Conservation (phyloP, 805 yeast species). For the Starmerella geochares region DNA sequence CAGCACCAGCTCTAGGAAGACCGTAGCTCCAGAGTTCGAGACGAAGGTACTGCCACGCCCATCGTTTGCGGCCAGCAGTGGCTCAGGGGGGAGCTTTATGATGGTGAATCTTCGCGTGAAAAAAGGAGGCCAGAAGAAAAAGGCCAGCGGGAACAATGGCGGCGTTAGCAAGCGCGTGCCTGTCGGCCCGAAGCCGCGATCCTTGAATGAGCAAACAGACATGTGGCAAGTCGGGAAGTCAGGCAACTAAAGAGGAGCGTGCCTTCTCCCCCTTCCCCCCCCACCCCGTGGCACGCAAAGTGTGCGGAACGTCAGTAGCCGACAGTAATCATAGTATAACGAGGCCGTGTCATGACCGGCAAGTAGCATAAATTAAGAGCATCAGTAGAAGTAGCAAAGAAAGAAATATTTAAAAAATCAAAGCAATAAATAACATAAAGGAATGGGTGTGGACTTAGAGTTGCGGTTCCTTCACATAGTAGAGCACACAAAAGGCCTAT, state of each 20-base stretch:
- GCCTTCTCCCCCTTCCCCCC: too few relatives aligned
- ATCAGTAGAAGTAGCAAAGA: too few relatives aligned
- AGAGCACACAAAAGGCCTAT: neutral
- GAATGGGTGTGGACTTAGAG: too few relatives aligned
- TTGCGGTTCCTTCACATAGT: too few relatives aligned
- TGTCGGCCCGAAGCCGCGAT: neutral
- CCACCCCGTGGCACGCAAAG: too few relatives aligned
- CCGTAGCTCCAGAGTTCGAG: neutral
- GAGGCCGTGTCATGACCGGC: too few relatives aligned
- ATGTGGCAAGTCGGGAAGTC: neutral
- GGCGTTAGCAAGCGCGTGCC: neutral
- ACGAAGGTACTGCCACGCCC: constrained; percentile 1
- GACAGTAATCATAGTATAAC: too few relatives aligned
- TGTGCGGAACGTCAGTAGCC: too few relatives aligned
- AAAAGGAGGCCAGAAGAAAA: neutral
- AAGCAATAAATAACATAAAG: too few relatives aligned
- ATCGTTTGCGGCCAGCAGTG: neutral
- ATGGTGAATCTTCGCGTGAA: constrained; percentile 2
- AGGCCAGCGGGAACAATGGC: neutral
- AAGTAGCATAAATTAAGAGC: too few relatives aligned
- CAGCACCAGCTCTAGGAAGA: neutral
- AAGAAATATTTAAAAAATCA: too few relatives aligned
- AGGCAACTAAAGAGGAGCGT: neutral
- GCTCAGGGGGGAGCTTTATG: neutral
- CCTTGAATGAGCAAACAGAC: neutral